phyloP scores from a whole-genome alignment of 106 monocot species.

The Alisma plantagoaquatica region DNA sequence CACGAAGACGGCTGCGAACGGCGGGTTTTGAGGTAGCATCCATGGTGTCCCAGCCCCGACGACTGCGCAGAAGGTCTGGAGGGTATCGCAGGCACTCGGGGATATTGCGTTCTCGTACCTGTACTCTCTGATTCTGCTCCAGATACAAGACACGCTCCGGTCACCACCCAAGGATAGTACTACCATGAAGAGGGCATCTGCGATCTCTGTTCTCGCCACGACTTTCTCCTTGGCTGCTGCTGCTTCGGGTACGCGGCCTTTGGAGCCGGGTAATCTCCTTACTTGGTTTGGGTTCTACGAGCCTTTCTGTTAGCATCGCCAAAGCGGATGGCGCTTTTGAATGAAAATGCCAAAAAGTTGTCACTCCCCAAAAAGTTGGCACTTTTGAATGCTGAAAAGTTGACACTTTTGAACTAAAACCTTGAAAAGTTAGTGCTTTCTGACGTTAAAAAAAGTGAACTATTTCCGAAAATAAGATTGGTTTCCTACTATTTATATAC shows the following conservation, averaged over 20 bases:
- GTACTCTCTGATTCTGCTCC: slow-evolving; percentile 59
- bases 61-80: slow-evolving; percentile 53
- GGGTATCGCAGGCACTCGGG: slow-evolving; percentile 68
- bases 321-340: no score
- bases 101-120: slow-evolving; percentile 86
- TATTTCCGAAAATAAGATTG: no score
- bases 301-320: slow-evolving; percentile 75
- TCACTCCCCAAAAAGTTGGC: no score
- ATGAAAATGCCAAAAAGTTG: no score
- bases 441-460: no score
- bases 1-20: slow-evolving; percentile 69
- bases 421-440: no score
- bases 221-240: slow-evolving; percentile 83
- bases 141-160: slow-evolving; percentile 83
- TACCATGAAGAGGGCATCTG: slow-evolving; percentile 82
- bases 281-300: slow-evolving; percentile 91
- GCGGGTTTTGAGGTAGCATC: slow-evolving; percentile 52
- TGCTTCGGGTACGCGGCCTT: slow-evolving; percentile 95
- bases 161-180: slow-evolving; percentile 69
- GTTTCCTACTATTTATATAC: no score
- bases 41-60: slow-evolving; percentile 40
- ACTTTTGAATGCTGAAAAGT: no score
- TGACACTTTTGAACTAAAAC: no score
- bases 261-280: slow-evolving; percentile 77
- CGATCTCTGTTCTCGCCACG: slow-evolving; percentile 46